Base-by-base conservation (phyloP, 2,329 filamentous ascomycete genomes). In the Beauveria varroae region DNA sequence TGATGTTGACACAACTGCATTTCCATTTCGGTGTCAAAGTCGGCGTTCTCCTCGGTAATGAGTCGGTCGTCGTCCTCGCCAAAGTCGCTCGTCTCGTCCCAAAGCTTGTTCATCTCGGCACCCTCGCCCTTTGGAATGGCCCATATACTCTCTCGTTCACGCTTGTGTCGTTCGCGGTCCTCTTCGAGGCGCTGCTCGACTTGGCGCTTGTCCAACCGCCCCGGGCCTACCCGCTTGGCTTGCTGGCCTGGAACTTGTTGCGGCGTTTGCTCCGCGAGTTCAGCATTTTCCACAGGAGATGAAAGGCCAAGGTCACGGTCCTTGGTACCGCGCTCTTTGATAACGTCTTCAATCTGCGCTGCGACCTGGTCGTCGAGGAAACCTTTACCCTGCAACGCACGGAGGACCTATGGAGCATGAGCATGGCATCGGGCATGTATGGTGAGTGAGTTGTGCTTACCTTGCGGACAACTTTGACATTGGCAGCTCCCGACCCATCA, bases 171-270 rank as follows among this genome's bases (percentile, higher is more conserved):
- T 74, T 99, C 95, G 3, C 95, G 81, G 74, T 99, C 95, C 75
- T 99, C 96, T 68, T 99, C 96, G 65, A 99, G 96, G 46, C 95
- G 82, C 77, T 98, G 93, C 76, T 98, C 93, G 58, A 97, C 90
- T 75, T 96, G 90, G 61, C 89, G 84, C 75, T 93, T 95, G 69
- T 97, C 91, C 57, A 95, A 73, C 18, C 76, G 73, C 30, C 76
- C 74, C 5, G 72, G 68, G 62, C 65, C 71, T 51, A 65, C 69
- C 62, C 68, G 70, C 63, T 67, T 74, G 12, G 68, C 67, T 18
- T 70, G 68, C 63, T 71, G 74, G 1, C 74, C 72, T n/a, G 75
- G 72, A 7, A 74, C 72, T 63, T 77, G 76, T 12, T 75, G 74
- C 6, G 74, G 72, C 2, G 76, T 74, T 63, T 74, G 74, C 64